Base-by-base conservation (phyloP, 2,329 filamentous ascomycete genomes). In the Pseudogymnoascus sp. region DNA sequence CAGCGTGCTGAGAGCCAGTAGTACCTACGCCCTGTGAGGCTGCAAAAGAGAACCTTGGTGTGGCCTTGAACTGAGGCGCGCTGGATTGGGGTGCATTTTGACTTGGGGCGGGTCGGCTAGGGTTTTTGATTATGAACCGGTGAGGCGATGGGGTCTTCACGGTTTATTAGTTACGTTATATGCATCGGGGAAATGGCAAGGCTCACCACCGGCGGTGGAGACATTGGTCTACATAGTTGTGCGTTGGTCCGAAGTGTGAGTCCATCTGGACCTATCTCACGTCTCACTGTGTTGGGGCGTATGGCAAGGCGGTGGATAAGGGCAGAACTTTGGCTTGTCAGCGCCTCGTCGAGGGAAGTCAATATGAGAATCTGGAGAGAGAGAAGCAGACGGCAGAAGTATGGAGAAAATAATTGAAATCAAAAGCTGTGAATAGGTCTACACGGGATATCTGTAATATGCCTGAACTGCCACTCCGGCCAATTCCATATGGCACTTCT, bases 111-210 rank as follows among this genome's bases (percentile, higher is more conserved):
- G 68, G 64, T 40, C 64, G 64, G 5, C 62, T 59, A 25, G 62
- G 60, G 45, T 69, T 70, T 48, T 72, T 69, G 52, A 73, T 68
- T 60, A 74, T 64, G 64, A 74, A 75, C 36, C 73, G 69, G 65
- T 73, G 72, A 0, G 73, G 73, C 7, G 73, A 74, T 7, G 73
- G 73, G 35, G 73, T 75, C 73, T 75, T 33, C 15, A 13, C 29
- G 61, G 21, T 58, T 45, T 31, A 59, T 70, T 55, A 67, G 62
- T 60, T 31, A 52, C 40, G 52, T 13, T 59, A 15, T 12, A 60
- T 21, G 12, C 13, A 7, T 25, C 6, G 27, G 48, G n/a, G 55
- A 35, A 31, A 1, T 52, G 12, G 18, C 15, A 9, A 13, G 29
- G 60, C 69, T 65, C 66, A 73, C 72, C 60, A 69, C 66, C 37